These are phyloP conservation scores for Aspergillus sp. DNA, from an alignment of 2,329 filamentous ascomycete genomes.

Conservation along the genomic window DNA sequence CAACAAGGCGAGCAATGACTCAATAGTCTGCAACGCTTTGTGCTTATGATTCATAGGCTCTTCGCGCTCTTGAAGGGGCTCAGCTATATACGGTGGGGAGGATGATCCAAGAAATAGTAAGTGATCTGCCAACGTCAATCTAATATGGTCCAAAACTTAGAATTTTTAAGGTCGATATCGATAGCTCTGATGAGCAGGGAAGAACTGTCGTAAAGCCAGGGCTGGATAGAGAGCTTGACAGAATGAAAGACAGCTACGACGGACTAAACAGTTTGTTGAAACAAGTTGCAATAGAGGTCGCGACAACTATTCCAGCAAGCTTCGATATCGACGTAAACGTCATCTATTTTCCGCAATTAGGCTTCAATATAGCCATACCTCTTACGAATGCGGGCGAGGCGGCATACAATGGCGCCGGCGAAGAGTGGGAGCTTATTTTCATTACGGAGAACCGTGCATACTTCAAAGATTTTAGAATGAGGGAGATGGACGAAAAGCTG, in stretches of 20 bases:
- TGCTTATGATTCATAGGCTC: conserved; percentile 46
- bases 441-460: conserved; percentile 69
- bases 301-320: conserved; percentile 60
- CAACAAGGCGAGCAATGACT: conserved; percentile 47
- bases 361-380: conserved; percentile 78
- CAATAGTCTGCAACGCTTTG: not conserved
- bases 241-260: conserved; percentile 73
- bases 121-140: not conserved
- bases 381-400: conserved; percentile 61
- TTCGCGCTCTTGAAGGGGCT: conserved; percentile 58
- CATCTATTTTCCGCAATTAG: conserved; percentile 87
- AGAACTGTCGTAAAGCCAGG: conserved; percentile 72
- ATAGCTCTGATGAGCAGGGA: conserved; percentile 68
- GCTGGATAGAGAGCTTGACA: conserved; percentile 72
- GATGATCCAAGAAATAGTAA: conserved; percentile 65
- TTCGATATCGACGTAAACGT: conserved; percentile 64
- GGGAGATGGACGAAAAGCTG: conserved; percentile 73
- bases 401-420: conserved; percentile 64
- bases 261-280: conserved; percentile 74
- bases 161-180: conserved; percentile 66
- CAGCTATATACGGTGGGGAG: conserved; percentile 67
- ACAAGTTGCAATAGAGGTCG: conserved; percentile 65
- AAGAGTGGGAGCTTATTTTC: conserved; percentile 77
- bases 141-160: conserved; percentile 1
- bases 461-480: conserved; percentile 84